phyloP scores from a whole-genome alignment of 768 basidiomycete genomes.

The Mycena epipterygia region DNA sequence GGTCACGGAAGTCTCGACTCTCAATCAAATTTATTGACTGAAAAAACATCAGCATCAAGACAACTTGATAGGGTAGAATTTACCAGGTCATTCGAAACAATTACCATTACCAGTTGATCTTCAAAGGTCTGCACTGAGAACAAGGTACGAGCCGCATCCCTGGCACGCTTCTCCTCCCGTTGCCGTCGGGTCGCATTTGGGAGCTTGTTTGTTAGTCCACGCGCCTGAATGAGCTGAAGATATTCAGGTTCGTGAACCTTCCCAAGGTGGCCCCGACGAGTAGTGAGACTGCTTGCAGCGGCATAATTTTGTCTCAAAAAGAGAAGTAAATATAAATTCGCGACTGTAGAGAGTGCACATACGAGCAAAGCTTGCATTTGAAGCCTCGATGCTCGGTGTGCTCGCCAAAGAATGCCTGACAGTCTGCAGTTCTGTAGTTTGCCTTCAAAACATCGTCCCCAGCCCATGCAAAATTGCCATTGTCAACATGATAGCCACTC shows the following conservation, averaged over 20 bases:
- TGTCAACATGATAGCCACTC: background rate
- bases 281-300: background rate
- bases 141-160: background rate
- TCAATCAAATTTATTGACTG: slow-evolving; percentile 46
- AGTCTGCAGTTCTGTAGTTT: background rate
- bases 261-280: background rate
- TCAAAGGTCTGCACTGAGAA: background rate
- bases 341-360: background rate
- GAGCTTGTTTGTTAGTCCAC: background rate
- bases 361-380: slow-evolving; percentile 1
- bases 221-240: background rate
- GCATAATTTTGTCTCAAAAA: background rate
- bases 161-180: background rate
- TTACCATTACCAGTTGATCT: background rate
- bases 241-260: background rate
- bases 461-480: background rate
- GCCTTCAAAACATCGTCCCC: background rate
- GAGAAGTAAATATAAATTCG: background rate
- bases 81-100: background rate
- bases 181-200: background rate
- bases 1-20: slow-evolving; percentile 39
- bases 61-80: background rate
- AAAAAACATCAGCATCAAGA: slow-evolving; percentile 1
- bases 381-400: slow-evolving; percentile 2
- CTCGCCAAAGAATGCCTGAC: background rate